These are phyloP conservation scores for Grosmannia serpens DNA, from an alignment of 2,329 filamentous ascomycete genomes.

Conservation along the genomic window DNA sequence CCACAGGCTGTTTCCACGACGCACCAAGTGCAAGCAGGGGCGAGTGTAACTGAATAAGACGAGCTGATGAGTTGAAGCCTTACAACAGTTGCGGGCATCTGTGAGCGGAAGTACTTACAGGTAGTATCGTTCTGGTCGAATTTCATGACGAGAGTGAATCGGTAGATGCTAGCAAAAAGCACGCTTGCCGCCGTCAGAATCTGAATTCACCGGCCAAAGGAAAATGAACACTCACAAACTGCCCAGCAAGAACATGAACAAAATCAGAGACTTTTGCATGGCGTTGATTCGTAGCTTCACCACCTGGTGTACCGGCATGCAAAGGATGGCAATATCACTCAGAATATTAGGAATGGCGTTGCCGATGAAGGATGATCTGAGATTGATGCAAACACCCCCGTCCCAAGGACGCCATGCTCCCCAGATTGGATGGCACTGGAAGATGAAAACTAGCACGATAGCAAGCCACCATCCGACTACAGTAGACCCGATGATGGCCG, in stretches of 20 bases:
- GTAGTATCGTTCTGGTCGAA: conserved; percentile 17
- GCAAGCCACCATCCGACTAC: conserved; percentile 14
- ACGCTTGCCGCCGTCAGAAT: conserved; percentile 12
- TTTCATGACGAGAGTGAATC: conserved; percentile 19
- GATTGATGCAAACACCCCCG: conserved; percentile 26
- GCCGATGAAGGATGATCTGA: conserved; percentile 28
- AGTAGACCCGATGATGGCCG: conserved; percentile 9
- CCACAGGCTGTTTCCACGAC: conserved; percentile 22
- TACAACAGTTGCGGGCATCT: too few relatives aligned
- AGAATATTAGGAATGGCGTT: conserved; percentile 30
- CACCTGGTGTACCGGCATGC: conserved; percentile 12
- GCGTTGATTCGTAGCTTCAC: conserved; percentile 12
- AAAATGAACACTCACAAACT: conserved; percentile 20
- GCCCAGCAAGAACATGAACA: conserved; percentile 21
- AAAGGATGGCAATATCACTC: conserved; percentile 25
- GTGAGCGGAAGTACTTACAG: not conserved
- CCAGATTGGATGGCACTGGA: conserved; percentile 29
- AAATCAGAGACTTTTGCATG: conserved; percentile 14
- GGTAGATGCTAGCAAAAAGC: conserved; percentile 15
- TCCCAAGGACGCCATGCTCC: conserved; percentile 23
- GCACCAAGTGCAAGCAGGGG: conserved; percentile 20
- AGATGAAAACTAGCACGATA: conserved; percentile 11
- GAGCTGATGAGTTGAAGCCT: not conserved
- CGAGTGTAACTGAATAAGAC: conserved; percentile 14
- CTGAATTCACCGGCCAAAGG: not conserved